phyloP scores from a whole-genome alignment of 2,329 filamentous ascomycete genomes.

The Rutstroemia sp. region DNA sequence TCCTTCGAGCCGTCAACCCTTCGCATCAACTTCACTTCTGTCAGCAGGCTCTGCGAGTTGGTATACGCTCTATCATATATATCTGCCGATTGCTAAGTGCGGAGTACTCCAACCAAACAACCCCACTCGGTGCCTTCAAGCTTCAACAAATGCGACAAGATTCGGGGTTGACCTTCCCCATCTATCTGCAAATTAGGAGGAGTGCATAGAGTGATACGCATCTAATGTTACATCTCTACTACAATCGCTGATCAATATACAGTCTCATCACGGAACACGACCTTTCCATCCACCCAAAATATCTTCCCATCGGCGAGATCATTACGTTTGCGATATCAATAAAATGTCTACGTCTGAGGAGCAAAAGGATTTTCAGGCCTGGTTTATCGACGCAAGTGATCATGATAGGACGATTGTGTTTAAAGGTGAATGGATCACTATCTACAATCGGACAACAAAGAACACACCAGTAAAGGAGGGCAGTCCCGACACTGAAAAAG shows the following conservation, averaged over 20 bases:
- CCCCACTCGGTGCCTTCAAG: neutral
- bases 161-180: neutral
- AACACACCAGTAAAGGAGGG: too few relatives aligned
- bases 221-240: neutral
- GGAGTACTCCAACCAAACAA: neutral
- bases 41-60: neutral
- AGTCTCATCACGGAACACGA: neutral
- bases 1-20: neutral
- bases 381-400: too few relatives aligned
- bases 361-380: too few relatives aligned
- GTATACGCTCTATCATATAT: neutral
- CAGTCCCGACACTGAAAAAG: too few relatives aligned
- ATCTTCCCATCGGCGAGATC: neutral
- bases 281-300: neutral
- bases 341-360: too few relatives aligned
- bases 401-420: too few relatives aligned
- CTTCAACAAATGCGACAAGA: conserved; percentile 10
- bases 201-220: neutral
- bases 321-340: neutral
- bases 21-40: neutral
- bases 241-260: neutral
- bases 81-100: neutral
- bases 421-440: too few relatives aligned
- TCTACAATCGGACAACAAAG: too few relatives aligned
- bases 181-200: neutral